Conservation (phyloP, 2,329 filamentous ascomycete genomes). For the Pseudocercospora fijiensis region DNA sequence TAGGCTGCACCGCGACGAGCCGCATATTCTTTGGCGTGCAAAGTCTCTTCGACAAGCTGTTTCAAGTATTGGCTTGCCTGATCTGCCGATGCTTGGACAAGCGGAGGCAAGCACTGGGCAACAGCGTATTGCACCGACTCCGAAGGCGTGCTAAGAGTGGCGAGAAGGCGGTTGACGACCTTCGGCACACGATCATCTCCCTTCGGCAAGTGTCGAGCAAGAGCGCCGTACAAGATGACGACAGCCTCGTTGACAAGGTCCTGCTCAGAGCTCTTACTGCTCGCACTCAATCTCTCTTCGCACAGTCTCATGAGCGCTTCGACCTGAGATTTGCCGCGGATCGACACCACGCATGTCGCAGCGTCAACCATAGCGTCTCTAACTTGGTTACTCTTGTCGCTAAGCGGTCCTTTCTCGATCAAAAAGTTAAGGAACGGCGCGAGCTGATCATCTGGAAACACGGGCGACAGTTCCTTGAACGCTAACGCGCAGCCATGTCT, state of each 20-base stretch:
- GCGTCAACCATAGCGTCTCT: constrained; percentile 90
- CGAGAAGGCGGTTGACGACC: constrained; percentile 81
- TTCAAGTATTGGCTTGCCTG: constrained; percentile 78
- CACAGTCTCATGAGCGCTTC: constrained; percentile 91
- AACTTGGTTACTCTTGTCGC: constrained; percentile 74
- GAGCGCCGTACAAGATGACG: constrained; percentile 92
- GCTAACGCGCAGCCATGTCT: constrained; percentile 85
- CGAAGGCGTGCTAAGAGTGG: constrained; percentile 88
- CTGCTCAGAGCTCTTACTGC: constrained; percentile 74
- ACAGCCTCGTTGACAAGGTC: constrained; percentile 96
- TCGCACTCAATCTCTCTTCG: constrained; percentile 80
- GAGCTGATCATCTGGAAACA: constrained; percentile 67
- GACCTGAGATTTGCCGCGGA: constrained; percentile 77
- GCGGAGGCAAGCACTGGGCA: constrained; percentile 85
- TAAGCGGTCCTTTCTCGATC: constrained; percentile 81
- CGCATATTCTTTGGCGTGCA: constrained; percentile 89
- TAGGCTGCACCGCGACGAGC: constrained; percentile 90
- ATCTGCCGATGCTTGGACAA: constrained; percentile 77
- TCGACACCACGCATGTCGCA: constrained; percentile 74
- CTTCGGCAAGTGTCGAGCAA: constrained; percentile 79
- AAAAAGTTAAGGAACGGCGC: constrained; percentile 80
- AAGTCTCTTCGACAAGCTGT: constrained; percentile 75
- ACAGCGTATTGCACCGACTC: constrained; percentile 97
- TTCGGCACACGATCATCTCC: constrained; percentile 86
- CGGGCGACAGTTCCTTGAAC: constrained; percentile 74